Evolutionary conservation across 176 grass and related monocot species (phyloP).

Genomic region (Sorghum bicolor): DNA sequence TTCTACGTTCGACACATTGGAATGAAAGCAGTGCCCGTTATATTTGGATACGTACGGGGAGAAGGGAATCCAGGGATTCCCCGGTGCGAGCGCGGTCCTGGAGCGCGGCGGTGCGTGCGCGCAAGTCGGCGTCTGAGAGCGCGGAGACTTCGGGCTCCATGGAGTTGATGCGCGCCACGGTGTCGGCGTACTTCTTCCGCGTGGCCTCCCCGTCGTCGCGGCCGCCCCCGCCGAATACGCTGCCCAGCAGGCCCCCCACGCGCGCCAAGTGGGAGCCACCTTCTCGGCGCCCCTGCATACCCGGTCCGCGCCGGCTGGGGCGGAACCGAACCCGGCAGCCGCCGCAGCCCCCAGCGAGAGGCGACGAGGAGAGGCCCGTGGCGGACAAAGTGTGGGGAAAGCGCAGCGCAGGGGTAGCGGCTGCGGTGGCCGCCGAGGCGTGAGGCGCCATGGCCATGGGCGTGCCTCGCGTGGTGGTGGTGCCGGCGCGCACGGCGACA

Average conservation of each 20-base stretch:
- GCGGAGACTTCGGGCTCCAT: constrained; percentile 73
- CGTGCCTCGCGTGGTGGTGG: constrained; percentile 8
- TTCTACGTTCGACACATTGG: not conserved
- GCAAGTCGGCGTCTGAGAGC: constrained; percentile 68
- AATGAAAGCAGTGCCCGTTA: not conserved
- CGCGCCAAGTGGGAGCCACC: not conserved
- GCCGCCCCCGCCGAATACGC: constrained; percentile 69
- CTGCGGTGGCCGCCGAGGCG: constrained; percentile 11
- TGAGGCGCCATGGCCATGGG: constrained; percentile 28
- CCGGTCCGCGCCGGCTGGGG: not conserved
- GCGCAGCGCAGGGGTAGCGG: constrained; percentile 1
- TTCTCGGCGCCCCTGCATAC: not conserved
- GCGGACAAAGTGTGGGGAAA: constrained; percentile 3
- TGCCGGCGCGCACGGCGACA: constrained; percentile 27
- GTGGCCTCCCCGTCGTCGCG: constrained; percentile 80
- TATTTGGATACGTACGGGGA: constrained; percentile 51
- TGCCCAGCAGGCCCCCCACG: constrained; percentile 74
- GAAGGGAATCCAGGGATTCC: constrained; percentile 79
- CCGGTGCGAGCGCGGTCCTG: constrained; percentile 66
- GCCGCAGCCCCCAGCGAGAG: not conserved
- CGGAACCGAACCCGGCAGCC: not conserved
- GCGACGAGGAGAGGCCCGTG: not conserved
- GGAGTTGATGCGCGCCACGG: constrained; percentile 59
- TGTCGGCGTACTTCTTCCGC: constrained; percentile 58
- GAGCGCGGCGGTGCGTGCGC: constrained; percentile 59